Base-by-base conservation (phyloP, 2,329 filamentous ascomycete species). In the Colletotrichum sp. region DNA sequence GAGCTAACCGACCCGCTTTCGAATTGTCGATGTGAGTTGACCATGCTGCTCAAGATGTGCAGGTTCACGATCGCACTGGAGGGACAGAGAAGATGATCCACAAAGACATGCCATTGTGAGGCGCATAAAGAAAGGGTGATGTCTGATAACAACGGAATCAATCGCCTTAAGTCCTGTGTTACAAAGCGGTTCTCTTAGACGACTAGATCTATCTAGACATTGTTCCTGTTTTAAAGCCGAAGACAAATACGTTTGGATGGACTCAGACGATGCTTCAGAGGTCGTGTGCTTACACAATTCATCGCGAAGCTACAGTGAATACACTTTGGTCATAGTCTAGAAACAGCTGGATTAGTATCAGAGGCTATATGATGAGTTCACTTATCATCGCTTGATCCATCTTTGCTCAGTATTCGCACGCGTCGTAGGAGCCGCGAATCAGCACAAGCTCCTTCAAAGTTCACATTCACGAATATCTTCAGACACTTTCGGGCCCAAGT, bases 1-100 rank as follows among this genome's bases (percentile, higher is more conserved):
- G 72, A 75, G 73, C 69, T 75, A 75, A 75, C 73, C 73, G 73
- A 75, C 73, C 73, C 55, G 32, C 59, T 68, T 64, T 15, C 1
- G n/a, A 27, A 13, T 19, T 63, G 39, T 1, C 0, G 0, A 1
- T 0, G 0, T 0, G 0, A 1, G 3, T 19, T 9, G 11, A 16
- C 2, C 39, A 30, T 19, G 4, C 13, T 1, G 6, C 5, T 15
- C 1, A 72, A 55, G 28, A 30, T 16, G 11, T 27, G 8, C 11
- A 44, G 30, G 11, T 52, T 25, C 44, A 13, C 44, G n/a, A 52
- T 52, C n/a, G 11, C n/a, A 5, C 44, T 52, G 44, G 44, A 36
- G 34, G 34, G 34, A 25, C n/a, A 52, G 44, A 52, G 44, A 13
- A 52, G 6, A 52, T 22, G n/a, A 12, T 22, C 4, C 44, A 52